Evolutionary conservation across 208 protist species (phyloP).

Genomic region (Wallacemonas sp.): DNA sequence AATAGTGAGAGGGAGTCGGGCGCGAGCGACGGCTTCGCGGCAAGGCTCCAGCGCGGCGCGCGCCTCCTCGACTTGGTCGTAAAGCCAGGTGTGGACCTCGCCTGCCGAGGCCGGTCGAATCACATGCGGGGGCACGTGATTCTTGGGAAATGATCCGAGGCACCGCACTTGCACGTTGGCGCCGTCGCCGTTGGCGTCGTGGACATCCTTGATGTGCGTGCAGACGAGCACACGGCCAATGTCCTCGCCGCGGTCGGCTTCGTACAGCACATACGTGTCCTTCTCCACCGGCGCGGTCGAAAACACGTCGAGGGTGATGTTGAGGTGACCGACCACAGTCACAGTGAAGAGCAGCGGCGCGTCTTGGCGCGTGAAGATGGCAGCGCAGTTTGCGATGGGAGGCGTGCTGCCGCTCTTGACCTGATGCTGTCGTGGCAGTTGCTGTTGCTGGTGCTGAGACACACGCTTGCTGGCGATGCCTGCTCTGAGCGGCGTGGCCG

Average conservation of each 20-base stretch:
- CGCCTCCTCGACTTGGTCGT: slow-evolving; percentile 51
- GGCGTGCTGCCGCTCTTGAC: no score
- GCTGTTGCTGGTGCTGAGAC: neutral
- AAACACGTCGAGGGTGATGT: slow-evolving; percentile 19
- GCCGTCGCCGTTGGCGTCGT: neutral
- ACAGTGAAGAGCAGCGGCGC: slow-evolving; percentile 22
- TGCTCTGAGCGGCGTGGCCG: neutral
- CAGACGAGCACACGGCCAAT: slow-evolving; percentile 71
- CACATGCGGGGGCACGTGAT: slow-evolving; percentile 26
- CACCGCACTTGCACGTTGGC: neutral
- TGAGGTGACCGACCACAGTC: slow-evolving; percentile 52
- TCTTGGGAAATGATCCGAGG: slow-evolving; percentile 6
- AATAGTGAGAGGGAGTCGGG: slow-evolving; percentile 58
- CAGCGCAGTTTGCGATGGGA: slow-evolving; percentile 1
- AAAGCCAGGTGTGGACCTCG: slow-evolving; percentile 64
- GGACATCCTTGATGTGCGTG: slow-evolving; percentile 13
- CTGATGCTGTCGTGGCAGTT: slow-evolving; percentile 1
- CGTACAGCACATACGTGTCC: slow-evolving; percentile 70
- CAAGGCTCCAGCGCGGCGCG: slow-evolving; percentile 51
- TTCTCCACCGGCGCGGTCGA: slow-evolving; percentile 22
- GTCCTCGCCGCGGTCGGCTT: slow-evolving; percentile 78
- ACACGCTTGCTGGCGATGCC: slow-evolving; percentile 8
- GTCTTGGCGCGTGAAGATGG: neutral
- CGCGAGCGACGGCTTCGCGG: slow-evolving; percentile 42
- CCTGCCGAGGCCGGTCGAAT: slow-evolving; percentile 51